A percentile compares a stretch with the other conserved stretches of the same genome.
Evolutionary conservation across 306 rosid genomes (phyloP).

Genomic region (Corylus heterophylla): DNA sequence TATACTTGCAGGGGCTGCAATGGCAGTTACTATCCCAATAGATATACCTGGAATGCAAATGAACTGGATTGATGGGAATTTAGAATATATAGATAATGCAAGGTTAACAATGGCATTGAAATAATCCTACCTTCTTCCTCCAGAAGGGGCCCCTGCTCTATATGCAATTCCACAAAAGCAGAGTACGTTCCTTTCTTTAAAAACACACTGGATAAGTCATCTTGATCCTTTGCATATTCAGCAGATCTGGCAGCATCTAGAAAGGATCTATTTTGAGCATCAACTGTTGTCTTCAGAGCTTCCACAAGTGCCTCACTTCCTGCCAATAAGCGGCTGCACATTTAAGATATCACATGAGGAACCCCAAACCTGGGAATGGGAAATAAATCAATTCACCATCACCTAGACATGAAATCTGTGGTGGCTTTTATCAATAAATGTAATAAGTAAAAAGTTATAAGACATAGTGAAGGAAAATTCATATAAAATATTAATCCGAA

Average conservation of each 20-base stretch:
- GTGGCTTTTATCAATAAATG: not conserved
- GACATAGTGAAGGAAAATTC: not conserved
- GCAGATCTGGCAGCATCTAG: constrained; percentile 78
- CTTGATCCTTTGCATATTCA: constrained; percentile 61
- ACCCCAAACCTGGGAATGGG: constrained; percentile 15
- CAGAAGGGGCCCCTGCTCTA: constrained; percentile 92
- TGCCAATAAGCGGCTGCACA: constrained; percentile 78
- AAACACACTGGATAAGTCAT: constrained; percentile 67
- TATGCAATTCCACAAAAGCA: constrained; percentile 91
- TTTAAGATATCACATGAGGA: constrained; percentile 27
- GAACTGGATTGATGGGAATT: constrained; percentile 2
- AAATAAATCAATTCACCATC: not conserved
- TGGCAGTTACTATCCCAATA: constrained; percentile 86
- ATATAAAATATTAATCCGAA: constrained; percentile 1
- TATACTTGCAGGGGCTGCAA: constrained; percentile 94
- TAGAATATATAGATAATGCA: constrained; percentile 12
- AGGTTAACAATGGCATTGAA: not conserved
- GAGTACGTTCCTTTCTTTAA: constrained; percentile 76
- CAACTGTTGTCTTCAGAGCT: constrained; percentile 66
- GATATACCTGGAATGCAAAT: constrained; percentile 57
- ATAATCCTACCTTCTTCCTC: constrained; percentile 77
- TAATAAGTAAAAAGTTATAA: not conserved
- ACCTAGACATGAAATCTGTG: not conserved
- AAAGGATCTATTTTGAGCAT: constrained; percentile 76
- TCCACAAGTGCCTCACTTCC: constrained; percentile 69